A percentile compares a stretch with the other conserved stretches of the same genome.
These are phyloP conservation scores for Solanum chacoense DNA, from an alignment of 305 asterid species.

Conservation along the genomic window DNA sequence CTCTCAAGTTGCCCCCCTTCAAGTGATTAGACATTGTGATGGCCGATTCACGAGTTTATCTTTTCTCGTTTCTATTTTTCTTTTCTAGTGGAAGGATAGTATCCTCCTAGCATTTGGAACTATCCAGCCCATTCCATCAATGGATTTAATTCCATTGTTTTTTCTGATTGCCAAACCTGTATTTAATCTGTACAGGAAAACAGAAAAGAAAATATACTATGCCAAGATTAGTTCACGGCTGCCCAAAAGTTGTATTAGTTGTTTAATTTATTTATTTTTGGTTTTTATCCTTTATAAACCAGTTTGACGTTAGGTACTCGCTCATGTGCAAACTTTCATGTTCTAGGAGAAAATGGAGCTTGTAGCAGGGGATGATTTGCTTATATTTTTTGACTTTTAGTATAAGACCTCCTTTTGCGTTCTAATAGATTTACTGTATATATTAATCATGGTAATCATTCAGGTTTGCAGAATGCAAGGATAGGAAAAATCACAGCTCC, in stretches of 20 bases:
- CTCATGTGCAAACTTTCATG: not conserved
- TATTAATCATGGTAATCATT: slow-evolving; percentile 62
- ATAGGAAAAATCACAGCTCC: slow-evolving; percentile 67
- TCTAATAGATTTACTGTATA: slow-evolving; percentile 41
- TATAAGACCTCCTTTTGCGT: not conserved
- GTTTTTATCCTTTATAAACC: not conserved
- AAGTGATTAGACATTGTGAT: not conserved
- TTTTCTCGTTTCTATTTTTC: not conserved
- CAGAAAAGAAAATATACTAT: not conserved
- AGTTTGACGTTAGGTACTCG: not conserved
- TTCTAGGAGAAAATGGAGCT: not conserved
- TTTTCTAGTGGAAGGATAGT: not conserved
- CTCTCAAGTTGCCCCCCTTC: not conserved
- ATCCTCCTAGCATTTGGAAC: not conserved
- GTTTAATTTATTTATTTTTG: not conserved
- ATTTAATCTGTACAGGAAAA: not conserved
- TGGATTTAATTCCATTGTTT: not conserved
- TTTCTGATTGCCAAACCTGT: not conserved
- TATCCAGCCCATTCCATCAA: not conserved
- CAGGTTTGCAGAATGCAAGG: slow-evolving; percentile 99
- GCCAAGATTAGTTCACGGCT: not conserved
- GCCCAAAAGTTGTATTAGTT: not conserved
- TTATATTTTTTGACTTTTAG: slow-evolving; percentile 28
- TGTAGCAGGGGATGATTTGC: not conserved
- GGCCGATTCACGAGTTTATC: not conserved